phyloP scores from a whole-genome alignment of 2,329 filamentous ascomycete species.

The Xylaria sp. region DNA sequence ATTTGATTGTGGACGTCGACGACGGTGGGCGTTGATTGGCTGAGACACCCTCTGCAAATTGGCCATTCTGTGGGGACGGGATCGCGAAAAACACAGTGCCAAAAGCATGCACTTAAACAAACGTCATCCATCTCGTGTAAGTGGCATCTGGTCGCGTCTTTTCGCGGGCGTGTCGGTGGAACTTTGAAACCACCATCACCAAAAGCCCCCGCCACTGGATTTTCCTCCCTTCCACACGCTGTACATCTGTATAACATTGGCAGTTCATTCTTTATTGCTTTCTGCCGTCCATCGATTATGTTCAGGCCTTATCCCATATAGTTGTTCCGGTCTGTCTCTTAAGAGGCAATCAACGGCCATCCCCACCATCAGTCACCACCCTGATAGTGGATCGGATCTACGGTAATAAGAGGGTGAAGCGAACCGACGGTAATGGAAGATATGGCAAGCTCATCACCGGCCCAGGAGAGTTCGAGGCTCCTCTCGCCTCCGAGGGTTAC shows the following conservation, averaged over 20 bases:
- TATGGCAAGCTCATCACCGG: constrained; percentile 18
- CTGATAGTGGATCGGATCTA: background rate
- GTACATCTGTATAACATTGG: constrained; percentile 1
- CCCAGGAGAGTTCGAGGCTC: constrained; percentile 22
- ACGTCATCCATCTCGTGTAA: constrained; percentile 24
- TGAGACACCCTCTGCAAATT: too few relatives aligned
- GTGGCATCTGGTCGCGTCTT: constrained; percentile 26
- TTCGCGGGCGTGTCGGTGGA: constrained; percentile 23
- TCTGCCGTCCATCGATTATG: background rate
- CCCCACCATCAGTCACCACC: background rate
- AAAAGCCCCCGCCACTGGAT: constrained; percentile 12
- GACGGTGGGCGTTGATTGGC: too few relatives aligned
- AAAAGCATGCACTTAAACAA: background rate
- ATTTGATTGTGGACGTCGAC: too few relatives aligned
- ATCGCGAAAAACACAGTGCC: constrained; percentile 12
- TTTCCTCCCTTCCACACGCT: background rate
- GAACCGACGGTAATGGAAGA: constrained; percentile 10
- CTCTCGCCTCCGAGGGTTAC: constrained; percentile 32
- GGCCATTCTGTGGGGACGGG: too few relatives aligned
- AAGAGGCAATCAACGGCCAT: background rate
- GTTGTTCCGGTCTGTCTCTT: background rate
- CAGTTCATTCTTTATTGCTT: constrained; percentile 1
- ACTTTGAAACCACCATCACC: constrained; percentile 8
- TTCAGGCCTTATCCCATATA: background rate
- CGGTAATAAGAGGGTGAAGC: background rate